phyloP scores from a whole-genome alignment of 2,329 filamentous ascomycete genomes.

The Pseudogymnoascus sp. region DNA sequence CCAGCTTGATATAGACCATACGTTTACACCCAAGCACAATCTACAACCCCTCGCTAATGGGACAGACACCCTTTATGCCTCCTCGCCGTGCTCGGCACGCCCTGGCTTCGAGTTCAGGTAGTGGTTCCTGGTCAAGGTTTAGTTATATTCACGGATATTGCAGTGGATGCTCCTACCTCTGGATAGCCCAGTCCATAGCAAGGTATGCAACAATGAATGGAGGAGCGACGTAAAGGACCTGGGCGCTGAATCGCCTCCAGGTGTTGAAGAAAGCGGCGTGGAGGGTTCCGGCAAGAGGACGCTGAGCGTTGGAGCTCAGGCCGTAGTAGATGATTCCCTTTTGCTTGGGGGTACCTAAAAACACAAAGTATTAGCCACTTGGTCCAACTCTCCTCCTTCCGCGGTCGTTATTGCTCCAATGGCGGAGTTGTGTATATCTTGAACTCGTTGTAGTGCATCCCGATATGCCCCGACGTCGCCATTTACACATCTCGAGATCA shows the following conservation, averaged over 20 bases:
- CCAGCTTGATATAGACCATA: not conserved
- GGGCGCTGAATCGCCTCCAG: constrained; percentile 75
- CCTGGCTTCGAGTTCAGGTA: constrained; percentile 76
- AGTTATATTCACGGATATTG: not conserved
- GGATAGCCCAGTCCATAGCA: constrained; percentile 81
- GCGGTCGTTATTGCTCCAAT: not conserved
- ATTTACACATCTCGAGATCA: not conserved
- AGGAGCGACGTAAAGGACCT: constrained; percentile 84
- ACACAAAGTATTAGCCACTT: constrained; percentile 22
- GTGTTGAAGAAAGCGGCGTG: constrained; percentile 92
- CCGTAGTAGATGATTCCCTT: constrained; percentile 64
- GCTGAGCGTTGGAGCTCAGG: constrained; percentile 80
- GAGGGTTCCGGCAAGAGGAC: constrained; percentile 69
- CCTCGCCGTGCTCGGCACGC: constrained; percentile 45
- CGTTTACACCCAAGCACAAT: not conserved
- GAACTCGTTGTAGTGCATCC: not conserved
- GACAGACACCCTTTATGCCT: constrained; percentile 25
- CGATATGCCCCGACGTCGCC: not conserved
- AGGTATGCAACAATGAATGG: constrained; percentile 73
- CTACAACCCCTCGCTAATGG: not conserved
- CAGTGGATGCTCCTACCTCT: constrained; percentile 55
- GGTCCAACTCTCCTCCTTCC: not conserved
- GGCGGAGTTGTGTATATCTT: not conserved
- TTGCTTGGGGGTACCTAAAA: constrained; percentile 50
- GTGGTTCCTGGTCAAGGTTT: constrained; percentile 53